Conservation (phyloP, 768 basidiomycete species). For the Rhizopogon vinicolor region DNA sequence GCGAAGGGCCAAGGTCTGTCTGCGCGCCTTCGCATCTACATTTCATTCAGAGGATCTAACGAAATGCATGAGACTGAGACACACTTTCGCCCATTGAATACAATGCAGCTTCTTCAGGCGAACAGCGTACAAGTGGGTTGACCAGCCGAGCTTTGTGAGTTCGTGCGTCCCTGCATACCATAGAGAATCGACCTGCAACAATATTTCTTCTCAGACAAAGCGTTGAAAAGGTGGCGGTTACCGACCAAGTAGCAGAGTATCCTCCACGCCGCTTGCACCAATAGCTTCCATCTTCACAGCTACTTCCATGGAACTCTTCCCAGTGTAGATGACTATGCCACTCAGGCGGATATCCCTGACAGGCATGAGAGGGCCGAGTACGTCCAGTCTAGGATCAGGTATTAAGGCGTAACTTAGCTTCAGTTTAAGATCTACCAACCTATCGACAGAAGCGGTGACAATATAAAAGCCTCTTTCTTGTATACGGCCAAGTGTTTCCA, state of each 20-base stretch:
- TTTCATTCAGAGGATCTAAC: background rate
- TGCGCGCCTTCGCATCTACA: conserved; percentile 57
- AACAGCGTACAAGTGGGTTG: conserved; percentile 54
- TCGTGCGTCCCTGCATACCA: conserved; percentile 75
- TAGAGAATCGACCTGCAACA: conserved; percentile 75
- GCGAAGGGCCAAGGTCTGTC: conserved; percentile 46
- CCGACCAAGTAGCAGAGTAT: conserved; percentile 56
- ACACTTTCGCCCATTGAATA: conserved; percentile 65
- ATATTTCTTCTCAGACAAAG: background rate
- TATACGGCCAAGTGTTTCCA: conserved; percentile 49
- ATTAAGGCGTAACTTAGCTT: background rate
- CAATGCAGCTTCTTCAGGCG: conserved; percentile 59
- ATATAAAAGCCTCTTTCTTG: conserved; percentile 71
- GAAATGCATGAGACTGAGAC: conserved; percentile 13
- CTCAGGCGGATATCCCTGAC: conserved; percentile 66
- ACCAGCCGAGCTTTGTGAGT: conserved; percentile 63
- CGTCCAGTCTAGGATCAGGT: conserved; percentile 50
- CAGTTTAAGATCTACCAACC: conserved; percentile 32
- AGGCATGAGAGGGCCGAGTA: conserved; percentile 56
- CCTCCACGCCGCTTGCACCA: conserved; percentile 41
- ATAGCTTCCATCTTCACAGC: conserved; percentile 79
- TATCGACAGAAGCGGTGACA: conserved; percentile 80
- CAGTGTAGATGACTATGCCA: conserved; percentile 79
- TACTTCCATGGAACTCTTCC: conserved; percentile 78
- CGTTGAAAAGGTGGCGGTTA: conserved; percentile 17